Percentiles rank a stretch among this genome's conserved stretches.
Conservation (phyloP, 345 rosid species). For the Reutealis trisperma region DNA sequence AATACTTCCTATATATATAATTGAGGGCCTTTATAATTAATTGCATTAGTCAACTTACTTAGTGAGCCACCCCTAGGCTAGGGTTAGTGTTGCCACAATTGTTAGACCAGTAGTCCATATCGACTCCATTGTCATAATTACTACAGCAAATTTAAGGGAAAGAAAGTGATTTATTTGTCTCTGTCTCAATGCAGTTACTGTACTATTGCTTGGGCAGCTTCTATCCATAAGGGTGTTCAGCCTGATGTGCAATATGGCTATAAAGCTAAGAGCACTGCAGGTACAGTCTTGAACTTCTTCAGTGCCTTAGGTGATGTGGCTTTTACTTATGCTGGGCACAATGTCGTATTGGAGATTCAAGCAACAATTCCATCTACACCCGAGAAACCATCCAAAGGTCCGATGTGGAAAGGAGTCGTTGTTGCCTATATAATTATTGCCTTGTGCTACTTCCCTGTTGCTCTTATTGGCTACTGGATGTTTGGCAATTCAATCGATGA, state of each 20-base stretch:
- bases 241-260: conserved; percentile 33
- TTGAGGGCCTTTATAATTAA: no score
- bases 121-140: no score
- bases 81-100: no score
- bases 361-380: conserved; percentile 41
- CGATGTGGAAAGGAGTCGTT: conserved; percentile 39
- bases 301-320: conserved; percentile 35
- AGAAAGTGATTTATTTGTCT: neutral
- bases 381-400: conserved; percentile 35
- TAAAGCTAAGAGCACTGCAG: conserved; percentile 14
- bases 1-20: no score
- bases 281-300: conserved; percentile 30
- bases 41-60: no score
- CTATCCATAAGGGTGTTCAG: conserved; percentile 34
- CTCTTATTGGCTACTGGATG: conserved; percentile 32
- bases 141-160: no score
- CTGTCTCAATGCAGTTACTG: conserved; percentile 20
- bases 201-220: conserved; percentile 34
- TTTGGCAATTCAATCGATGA: conserved; percentile 28
- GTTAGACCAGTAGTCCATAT: no score
- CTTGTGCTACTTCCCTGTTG: conserved; percentile 36
- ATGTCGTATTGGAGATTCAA: conserved; percentile 40
- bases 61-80: no score
- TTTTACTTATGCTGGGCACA: conserved; percentile 39
- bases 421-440: conserved; percentile 38